These are phyloP conservation scores for Xylaria nigripes DNA, from an alignment of 495 filamentous ascomycete genomes.

Conservation along the genomic window DNA sequence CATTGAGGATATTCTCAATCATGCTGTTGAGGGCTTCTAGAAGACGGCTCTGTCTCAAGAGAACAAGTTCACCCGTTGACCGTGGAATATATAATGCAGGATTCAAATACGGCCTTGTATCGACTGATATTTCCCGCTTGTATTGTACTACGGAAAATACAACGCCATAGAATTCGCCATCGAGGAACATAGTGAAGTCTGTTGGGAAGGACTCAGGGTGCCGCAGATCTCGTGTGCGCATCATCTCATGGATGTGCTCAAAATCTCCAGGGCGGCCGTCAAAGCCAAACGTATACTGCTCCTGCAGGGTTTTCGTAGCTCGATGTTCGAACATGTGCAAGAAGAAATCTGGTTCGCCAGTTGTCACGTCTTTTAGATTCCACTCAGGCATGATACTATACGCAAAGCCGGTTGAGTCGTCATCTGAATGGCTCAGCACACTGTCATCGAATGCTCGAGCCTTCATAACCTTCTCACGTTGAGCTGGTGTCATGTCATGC, in stretches of 20 bases:
- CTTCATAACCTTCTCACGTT: constrained; percentile 19
- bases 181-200: constrained; percentile 20
- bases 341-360: constrained; percentile 22
- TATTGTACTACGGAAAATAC: not conserved
- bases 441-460: constrained; percentile 14
- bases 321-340: constrained; percentile 27
- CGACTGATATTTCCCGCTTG: constrained; percentile 6
- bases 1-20: constrained; percentile 30
- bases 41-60: constrained; percentile 22
- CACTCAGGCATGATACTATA: constrained; percentile 29
- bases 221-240: constrained; percentile 13
- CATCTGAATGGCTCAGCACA: constrained; percentile 13
- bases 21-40: constrained; percentile 21
- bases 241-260: constrained; percentile 18
- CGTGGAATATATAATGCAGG: constrained; percentile 21
- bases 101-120: constrained; percentile 9
- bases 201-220: constrained; percentile 8
- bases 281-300: constrained; percentile 21
- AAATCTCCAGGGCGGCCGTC: constrained; percentile 15
- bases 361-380: constrained; percentile 31
- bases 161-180: constrained; percentile 14
- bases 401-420: constrained; percentile 19
- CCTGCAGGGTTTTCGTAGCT: constrained; percentile 18
- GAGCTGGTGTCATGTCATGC: constrained; percentile 18
- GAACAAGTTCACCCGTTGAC: constrained; percentile 25